These are phyloP conservation scores for Eruca vesicaria DNA, from an alignment of 441 rosid species.

Conservation along the genomic window DNA sequence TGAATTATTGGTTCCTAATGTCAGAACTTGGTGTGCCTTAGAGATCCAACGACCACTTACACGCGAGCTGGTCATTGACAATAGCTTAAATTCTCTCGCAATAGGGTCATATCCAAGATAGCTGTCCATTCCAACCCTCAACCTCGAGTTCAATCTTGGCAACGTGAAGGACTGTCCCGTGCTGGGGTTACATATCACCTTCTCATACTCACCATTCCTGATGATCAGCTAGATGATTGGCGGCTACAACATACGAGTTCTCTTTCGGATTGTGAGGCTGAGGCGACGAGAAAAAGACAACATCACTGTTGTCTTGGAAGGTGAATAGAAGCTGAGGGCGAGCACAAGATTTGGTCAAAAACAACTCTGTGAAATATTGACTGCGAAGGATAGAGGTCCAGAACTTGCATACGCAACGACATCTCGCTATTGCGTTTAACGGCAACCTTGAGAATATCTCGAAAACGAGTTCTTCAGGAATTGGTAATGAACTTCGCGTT, in stretches of 20 bases:
- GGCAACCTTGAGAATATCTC: not conserved
- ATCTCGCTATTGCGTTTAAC: not conserved
- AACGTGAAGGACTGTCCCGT: too few species aligned
- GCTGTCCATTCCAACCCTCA: not conserved
- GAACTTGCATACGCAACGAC: not conserved
- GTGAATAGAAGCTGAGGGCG: not conserved
- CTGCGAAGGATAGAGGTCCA: not conserved
- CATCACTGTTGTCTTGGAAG: not conserved
- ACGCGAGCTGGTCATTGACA: not conserved
- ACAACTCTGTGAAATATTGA: not conserved
- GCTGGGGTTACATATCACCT: too few species aligned
- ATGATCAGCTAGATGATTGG: not conserved
- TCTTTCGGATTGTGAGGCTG: not conserved
- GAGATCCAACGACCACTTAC: not conserved
- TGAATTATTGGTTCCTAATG: too few species aligned
- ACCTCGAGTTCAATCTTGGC: too few species aligned
- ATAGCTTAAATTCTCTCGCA: not conserved
- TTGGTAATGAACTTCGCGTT: not conserved
- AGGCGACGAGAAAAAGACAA: not conserved
- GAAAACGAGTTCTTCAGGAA: not conserved
- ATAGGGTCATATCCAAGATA: not conserved
- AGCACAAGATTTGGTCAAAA: not conserved
- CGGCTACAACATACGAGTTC: not conserved
- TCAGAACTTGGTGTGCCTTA: too few species aligned
- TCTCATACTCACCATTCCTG: too few species aligned